Conservation (phyloP, 768 basidiomycete species). For the Amanita inopinata region DNA sequence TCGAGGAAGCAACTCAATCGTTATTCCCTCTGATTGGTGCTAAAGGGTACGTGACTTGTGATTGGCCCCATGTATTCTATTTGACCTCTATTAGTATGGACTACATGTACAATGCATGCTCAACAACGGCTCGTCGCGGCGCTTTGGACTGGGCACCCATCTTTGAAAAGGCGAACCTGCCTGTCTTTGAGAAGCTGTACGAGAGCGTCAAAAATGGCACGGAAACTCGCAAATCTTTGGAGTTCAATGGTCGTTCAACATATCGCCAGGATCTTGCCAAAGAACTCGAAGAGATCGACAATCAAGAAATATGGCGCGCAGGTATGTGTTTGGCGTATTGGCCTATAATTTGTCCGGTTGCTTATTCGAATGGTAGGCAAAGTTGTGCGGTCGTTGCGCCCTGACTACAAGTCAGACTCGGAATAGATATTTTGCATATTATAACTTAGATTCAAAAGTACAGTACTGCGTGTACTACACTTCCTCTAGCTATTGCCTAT, state of each 20-base stretch:
- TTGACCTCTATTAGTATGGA: slow-evolving; percentile 59
- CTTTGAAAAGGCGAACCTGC: slow-evolving; percentile 90
- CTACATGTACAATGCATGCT: slow-evolving; percentile 99
- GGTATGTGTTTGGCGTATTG: slow-evolving; percentile 36
- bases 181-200: slow-evolving; percentile 93
- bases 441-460: slow-evolving; percentile 2
- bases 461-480: slow-evolving; percentile 1
- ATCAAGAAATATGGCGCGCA: slow-evolving; percentile 98
- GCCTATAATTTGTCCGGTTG: background rate
- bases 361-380: slow-evolving; percentile 44
- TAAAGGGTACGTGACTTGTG: slow-evolving; percentile 55
- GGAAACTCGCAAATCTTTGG: slow-evolving; percentile 94
- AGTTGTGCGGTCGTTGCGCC: slow-evolving; percentile 81
- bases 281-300: slow-evolving; percentile 91
- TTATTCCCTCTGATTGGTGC: slow-evolving; percentile 95
- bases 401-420: slow-evolving; percentile 69
- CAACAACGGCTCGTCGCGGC: slow-evolving; percentile 96
- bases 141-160: slow-evolving; percentile 99
- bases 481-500: no score
- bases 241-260: slow-evolving; percentile 87
- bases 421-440: slow-evolving; percentile 22
- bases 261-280: slow-evolving; percentile 90
- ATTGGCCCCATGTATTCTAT: background rate
- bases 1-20: slow-evolving; percentile 99
- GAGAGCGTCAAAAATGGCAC: slow-evolving; percentile 90